Conservation (phyloP, 2,329 filamentous ascomycete species). For the Pyricularia pennisetigena region DNA sequence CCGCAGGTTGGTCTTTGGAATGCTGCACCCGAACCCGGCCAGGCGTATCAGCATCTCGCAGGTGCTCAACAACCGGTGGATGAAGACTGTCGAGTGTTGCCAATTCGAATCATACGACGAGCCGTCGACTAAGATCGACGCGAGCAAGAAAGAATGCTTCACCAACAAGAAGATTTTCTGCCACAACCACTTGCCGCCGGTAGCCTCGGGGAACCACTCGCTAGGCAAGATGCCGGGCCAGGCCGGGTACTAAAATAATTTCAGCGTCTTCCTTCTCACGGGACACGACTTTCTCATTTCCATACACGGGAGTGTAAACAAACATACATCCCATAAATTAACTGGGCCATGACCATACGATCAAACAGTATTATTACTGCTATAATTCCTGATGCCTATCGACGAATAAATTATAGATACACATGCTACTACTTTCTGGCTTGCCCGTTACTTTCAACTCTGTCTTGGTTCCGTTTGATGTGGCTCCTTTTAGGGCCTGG, state of each 20-base stretch:
- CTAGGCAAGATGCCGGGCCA: conserved; percentile 47
- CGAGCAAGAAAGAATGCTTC: conserved; percentile 41
- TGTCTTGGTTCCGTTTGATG: background rate
- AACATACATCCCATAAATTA: background rate
- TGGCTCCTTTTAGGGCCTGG: background rate
- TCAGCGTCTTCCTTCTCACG: background rate
- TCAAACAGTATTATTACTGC: background rate
- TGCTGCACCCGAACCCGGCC: conserved; percentile 71
- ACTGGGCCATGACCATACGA: background rate
- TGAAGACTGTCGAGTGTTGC: conserved; percentile 71
- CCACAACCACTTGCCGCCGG: conserved; percentile 46
- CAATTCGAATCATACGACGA: conserved; percentile 62
- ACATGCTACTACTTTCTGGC: background rate
- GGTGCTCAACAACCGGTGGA: conserved; percentile 60
- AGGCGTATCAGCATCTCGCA: conserved; percentile 61
- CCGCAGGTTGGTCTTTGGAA: conserved; percentile 62
- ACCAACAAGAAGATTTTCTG: conserved; percentile 44
- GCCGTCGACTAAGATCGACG: conserved; percentile 49
- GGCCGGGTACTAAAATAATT: conserved; percentile 34
- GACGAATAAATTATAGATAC: background rate
- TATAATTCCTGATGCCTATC: background rate
- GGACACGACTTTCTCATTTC: background rate
- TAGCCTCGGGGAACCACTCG: conserved; percentile 33
- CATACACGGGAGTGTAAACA: background rate
- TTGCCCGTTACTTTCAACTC: background rate